These are phyloP conservation scores for Stygiomarasmius scandens DNA, from an alignment of 1,284 basidiomycete species.

Conservation along the genomic window DNA sequence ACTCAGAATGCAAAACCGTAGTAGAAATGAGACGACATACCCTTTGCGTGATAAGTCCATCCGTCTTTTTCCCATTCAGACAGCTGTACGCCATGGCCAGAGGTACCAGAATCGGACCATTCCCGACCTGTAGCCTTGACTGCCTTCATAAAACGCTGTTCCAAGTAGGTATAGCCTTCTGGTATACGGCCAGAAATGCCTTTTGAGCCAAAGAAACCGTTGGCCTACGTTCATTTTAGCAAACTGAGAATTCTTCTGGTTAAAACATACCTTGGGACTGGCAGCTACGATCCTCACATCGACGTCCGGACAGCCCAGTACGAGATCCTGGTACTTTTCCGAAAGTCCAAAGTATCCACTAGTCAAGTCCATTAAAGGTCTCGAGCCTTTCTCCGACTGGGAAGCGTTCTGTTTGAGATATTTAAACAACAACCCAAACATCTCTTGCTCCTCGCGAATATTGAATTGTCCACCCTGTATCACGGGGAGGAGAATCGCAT, in stretches of 20 bases:
- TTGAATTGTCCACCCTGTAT: conserved; percentile 86
- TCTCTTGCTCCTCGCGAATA: conserved; percentile 80
- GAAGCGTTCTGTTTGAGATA: conserved; percentile 29
- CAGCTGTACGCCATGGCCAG: conserved; percentile 60
- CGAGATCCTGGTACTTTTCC: conserved; percentile 75
- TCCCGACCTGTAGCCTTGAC: conserved; percentile 53
- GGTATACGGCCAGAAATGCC: conserved; percentile 93
- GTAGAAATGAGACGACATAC: conserved; percentile 41
- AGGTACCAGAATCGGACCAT: conserved; percentile 39
- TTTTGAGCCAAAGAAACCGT: conserved; percentile 91
- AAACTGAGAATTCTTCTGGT: no score
- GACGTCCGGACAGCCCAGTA: conserved; percentile 60
- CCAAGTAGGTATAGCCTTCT: conserved; percentile 75
- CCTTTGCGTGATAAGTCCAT: conserved; percentile 99
- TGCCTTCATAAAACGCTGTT: conserved; percentile 52
- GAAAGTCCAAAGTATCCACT: conserved; percentile 95
- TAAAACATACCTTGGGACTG: conserved; percentile 77
- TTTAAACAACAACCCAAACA: conserved; percentile 61
- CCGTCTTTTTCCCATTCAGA: conserved; percentile 88
- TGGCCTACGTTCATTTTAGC: no score
- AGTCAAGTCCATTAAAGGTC: conserved; percentile 74
- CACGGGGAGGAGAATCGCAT: conserved; percentile 75
- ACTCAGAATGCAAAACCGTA: conserved; percentile 5
- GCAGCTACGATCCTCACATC: conserved; percentile 83
- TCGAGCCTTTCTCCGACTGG: not conserved